Percentiles rank a stretch among this genome's conserved stretches.
Evolutionary conservation across 345 rosid genomes (phyloP).

Genomic region (Eucalyptus pauciflora): DNA sequence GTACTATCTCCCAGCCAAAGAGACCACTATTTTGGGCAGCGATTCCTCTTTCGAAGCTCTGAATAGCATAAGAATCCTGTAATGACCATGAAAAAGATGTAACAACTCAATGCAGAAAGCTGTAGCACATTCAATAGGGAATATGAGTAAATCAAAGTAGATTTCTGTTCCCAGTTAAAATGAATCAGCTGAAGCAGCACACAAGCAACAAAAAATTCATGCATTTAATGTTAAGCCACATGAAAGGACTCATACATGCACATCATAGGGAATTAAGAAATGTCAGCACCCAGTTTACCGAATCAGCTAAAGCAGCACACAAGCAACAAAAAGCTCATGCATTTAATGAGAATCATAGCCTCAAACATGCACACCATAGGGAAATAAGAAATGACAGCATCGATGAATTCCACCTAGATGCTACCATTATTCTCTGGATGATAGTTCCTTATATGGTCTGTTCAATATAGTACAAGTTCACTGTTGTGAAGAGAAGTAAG

Average conservation of each 20-base stretch:
- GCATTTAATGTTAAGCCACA: neutral
- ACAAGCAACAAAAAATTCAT: neutral
- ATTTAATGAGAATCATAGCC: neutral
- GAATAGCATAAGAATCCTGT: slow-evolving; percentile 82
- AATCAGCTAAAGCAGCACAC: neutral
- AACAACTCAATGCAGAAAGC: neutral
- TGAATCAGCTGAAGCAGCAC: neutral
- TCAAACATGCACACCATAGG: neutral
- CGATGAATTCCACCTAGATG: neutral
- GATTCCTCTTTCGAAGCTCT: slow-evolving; percentile 76
- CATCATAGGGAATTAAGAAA: neutral
- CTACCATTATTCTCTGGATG: neutral
- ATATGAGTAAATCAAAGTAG: neutral
- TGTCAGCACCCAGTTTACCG: neutral
- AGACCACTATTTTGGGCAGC: slow-evolving; percentile 60
- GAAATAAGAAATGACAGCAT: neutral
- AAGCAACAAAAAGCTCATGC: neutral
- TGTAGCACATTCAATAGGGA: neutral
- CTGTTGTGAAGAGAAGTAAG: neutral
- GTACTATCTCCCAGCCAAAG: slow-evolving; percentile 85
- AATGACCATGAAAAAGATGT: neutral
- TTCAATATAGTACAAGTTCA: neutral
- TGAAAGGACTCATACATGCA: neutral
- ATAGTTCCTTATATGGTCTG: neutral
- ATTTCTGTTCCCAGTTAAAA: neutral